phyloP scores from a whole-genome alignment of 192 early-diverging fungal genomes.

The Coemansia nantahalensis region DNA sequence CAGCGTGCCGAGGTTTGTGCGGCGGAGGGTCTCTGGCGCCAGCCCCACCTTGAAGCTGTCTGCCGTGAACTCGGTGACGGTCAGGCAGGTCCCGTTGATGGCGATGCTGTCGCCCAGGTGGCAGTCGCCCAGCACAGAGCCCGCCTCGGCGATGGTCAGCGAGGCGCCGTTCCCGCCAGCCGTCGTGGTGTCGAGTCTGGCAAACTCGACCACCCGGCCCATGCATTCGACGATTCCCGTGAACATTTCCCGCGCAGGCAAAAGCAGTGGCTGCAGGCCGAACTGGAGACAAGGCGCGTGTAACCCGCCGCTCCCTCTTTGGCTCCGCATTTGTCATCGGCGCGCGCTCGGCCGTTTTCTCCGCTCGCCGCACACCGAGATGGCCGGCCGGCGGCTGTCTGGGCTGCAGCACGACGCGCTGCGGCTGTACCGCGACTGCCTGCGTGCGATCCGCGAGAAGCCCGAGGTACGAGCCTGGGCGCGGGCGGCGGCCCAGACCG shows the following conservation, averaged over 20 bases:
- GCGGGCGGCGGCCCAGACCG: not conserved
- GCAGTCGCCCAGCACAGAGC: slow-evolving; percentile 73
- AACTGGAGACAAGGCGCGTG: too few species aligned
- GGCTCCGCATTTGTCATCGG: slow-evolving; percentile 6
- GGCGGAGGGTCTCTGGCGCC: slow-evolving; percentile 88
- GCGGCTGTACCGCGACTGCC: slow-evolving; percentile 66
- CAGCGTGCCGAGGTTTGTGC: slow-evolving; percentile 84
- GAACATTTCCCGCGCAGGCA: slow-evolving; percentile 92
- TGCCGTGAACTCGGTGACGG: slow-evolving; percentile 88
- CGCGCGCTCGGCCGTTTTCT: too few species aligned
- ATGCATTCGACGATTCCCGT: slow-evolving; percentile 96
- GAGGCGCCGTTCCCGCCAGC: slow-evolving; percentile 88
- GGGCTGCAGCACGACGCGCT: slow-evolving; percentile 67
- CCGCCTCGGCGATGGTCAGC: slow-evolving; percentile 72
- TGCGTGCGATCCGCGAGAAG: slow-evolving; percentile 62
- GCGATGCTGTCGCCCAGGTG: slow-evolving; percentile 93
- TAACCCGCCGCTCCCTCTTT: too few species aligned
- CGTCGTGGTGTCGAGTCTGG: slow-evolving; percentile 65
- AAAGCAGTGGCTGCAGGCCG: too few species aligned
- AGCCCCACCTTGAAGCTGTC: slow-evolving; percentile 87
- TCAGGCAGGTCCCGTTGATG: slow-evolving; percentile 93
- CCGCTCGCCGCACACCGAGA: too few species aligned
- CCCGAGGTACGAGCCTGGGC: slow-evolving; percentile 51
- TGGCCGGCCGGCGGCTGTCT: slow-evolving; percentile 50
- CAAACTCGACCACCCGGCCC: slow-evolving; percentile 70